Percentiles rank a stretch among this genome's conserved stretches.
Conservation (phyloP, 2,329 filamentous ascomycete species). For the Fusarium xyrophilum region DNA sequence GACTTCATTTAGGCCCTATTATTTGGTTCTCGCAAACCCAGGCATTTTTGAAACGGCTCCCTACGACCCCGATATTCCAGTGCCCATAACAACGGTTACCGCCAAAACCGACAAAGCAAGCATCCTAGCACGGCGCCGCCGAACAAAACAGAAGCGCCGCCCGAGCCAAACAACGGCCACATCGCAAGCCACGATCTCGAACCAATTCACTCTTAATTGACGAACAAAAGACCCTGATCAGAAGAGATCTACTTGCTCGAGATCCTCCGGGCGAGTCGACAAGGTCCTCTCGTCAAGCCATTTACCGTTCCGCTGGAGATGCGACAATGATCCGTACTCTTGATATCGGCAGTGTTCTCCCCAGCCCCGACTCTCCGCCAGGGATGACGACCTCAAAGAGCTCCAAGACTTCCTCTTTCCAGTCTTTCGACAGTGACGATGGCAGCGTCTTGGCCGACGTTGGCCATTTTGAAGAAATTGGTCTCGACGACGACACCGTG, state of each 20-base stretch:
- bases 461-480: conserved; percentile 92
- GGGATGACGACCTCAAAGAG: conserved; percentile 85
- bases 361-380: conserved; percentile 49
- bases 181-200: conserved; percentile 12
- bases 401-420: conserved; percentile 88
- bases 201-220: not conserved
- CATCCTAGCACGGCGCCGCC: conserved; percentile 15
- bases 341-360: conserved; percentile 41
- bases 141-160: conserved; percentile 35
- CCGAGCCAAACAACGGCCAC: conserved; percentile 12
- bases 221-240: not conserved
- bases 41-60: conserved; percentile 41
- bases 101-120: conserved; percentile 20
- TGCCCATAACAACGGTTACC: conserved; percentile 35
- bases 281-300: conserved; percentile 19
- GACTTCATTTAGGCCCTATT: conserved; percentile 26
- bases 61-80: conserved; percentile 36
- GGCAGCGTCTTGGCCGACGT: conserved; percentile 74
- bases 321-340: conserved; percentile 49
- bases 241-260: not conserved
- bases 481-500: conserved; percentile 69
- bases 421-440: conserved; percentile 79
- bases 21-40: conserved; percentile 34
- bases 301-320: conserved; percentile 36
- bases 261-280: conserved; percentile 20